Percentiles rank a stretch among this genome's conserved stretches.
phyloP scores from a whole-genome alignment of 805 yeast genomes.

The Candida mattraensis region DNA sequence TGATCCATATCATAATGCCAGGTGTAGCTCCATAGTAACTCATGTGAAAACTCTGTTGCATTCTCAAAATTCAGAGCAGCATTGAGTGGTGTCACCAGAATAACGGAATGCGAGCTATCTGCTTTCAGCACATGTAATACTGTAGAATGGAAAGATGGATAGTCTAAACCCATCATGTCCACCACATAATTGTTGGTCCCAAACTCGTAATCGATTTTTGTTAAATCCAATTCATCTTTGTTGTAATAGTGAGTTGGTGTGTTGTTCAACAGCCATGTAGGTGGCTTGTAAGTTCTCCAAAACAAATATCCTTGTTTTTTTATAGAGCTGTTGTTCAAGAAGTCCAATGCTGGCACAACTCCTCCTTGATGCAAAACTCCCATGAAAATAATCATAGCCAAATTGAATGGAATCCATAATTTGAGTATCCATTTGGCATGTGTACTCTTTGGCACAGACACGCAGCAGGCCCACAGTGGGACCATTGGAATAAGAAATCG shows the following conservation, averaged over 20 bases:
- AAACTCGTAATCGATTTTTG: slow-evolving; percentile 16
- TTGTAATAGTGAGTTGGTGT: slow-evolving; percentile 13
- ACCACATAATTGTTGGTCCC: slow-evolving; percentile 26
- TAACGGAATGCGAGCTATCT: slow-evolving; percentile 7
- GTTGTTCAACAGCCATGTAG: slow-evolving; percentile 68
- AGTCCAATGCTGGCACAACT: slow-evolving; percentile 61
- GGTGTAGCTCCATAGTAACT: slow-evolving; percentile 35
- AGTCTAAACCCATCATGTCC: slow-evolving; percentile 48
- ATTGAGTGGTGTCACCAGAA: slow-evolving; percentile 31
- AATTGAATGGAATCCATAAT: slow-evolving; percentile 66
- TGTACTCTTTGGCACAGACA: slow-evolving; percentile 24
- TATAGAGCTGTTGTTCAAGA: slow-evolving; percentile 30
- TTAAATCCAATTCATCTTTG: slow-evolving; percentile 24
- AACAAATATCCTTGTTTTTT: slow-evolving; percentile 53
- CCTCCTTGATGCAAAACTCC: slow-evolving; percentile 93
- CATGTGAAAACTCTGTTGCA: slow-evolving; percentile 8
- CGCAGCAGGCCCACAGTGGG: slow-evolving; percentile 66
- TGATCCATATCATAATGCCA: slow-evolving; percentile 76
- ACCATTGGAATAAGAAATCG: slow-evolving; percentile 78
- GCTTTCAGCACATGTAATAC: slow-evolving; percentile 5
- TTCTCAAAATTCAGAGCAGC: slow-evolving; percentile 23
- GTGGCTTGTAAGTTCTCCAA: slow-evolving; percentile 96
- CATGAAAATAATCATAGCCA: slow-evolving; percentile 58
- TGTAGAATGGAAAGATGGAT: slow-evolving; percentile 21
- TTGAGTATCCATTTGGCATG: slow-evolving; percentile 29